Evolutionary conservation across 306 rosid species (phyloP), one percentile per base, ranked within the genome.

Genomic region (Dryas octopetala): DNA sequence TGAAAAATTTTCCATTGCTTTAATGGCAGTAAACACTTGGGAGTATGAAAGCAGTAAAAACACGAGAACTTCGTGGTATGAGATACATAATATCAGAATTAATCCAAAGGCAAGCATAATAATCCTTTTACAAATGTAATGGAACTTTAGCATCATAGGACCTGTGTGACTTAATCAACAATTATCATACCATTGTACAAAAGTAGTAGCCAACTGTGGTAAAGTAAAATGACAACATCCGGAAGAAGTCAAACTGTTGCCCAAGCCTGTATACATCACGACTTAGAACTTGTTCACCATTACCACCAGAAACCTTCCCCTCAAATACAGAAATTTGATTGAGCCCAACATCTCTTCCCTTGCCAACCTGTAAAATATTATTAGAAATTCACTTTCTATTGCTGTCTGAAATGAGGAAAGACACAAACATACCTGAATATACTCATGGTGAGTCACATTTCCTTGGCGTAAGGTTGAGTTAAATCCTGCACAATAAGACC

Each of bases 211-310:
- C 97, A 63, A 94, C 95, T 8, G 98, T 91, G 81, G 98, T 81
- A 76, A 83, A 90, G 87, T 88, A 94, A 77, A 94, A 94, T 41
- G 98, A 91, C 89, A 94, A 79, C 98, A 90, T 94, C 77, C 98
- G 87, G 87, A 94, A 94, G 85, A 91, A 94, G 87, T 94, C 98
- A 89, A 94, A 87, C 55, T 83, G 96, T 77, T 91, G 98, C 70
- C 98, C 98, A 4, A 94, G 97, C 84, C 98, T 87, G 83, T 94
- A 94, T 64, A 94, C 91, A 76, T 94, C 98, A 26, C 98, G 96
- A 80, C 98, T 90, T 70, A 94, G 98, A 82, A 91, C 93, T 79
- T 94, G 98, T 86, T 94, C 98, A 59, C 98, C 98, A 59, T 94
- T 94, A 70, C 98, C 98, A 73, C 96, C 84, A 46, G 98, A 80